These are phyloP conservation scores for Chaetoscypha palmicola DNA, from an alignment of 2,329 filamentous ascomycete genomes.

Conservation along the genomic window DNA sequence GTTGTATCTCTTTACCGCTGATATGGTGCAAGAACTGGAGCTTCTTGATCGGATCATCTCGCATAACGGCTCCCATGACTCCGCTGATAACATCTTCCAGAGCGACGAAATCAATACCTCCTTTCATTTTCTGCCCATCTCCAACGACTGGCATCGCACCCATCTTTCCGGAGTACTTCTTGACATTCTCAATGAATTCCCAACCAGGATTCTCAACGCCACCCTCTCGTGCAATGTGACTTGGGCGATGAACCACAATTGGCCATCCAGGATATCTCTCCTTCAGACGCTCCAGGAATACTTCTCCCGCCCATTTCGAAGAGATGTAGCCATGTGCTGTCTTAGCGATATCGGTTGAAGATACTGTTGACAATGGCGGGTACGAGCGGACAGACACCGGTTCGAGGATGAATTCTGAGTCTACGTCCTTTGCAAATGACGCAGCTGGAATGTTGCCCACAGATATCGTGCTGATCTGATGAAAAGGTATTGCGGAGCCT, in stretches of 20 bases:
- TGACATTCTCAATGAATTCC: constrained; percentile 12
- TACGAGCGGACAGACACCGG: not conserved
- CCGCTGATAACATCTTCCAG: not conserved
- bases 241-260: constrained; percentile 13
- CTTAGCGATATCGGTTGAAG: not conserved
- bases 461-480: no score
- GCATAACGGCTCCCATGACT: not conserved
- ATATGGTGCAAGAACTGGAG: no score
- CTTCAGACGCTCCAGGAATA: constrained; percentile 24
- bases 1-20: no score
- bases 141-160: not conserved
- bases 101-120: not conserved
- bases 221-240: constrained; percentile 10
- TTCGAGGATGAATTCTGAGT: no score
- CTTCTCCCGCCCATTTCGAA: constrained; percentile 32
- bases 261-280: not conserved
- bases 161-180: constrained; percentile 3
- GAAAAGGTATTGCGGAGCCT: no score
- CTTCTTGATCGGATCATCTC: no score
- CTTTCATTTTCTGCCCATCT: not conserved
- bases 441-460: no score
- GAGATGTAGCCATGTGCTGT: constrained; percentile 29
- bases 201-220: constrained; percentile 2
- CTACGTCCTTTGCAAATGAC: no score
- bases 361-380: not conserved